These are phyloP conservation scores for Yamadazyma buinensis DNA, from an alignment of 1,139 yeast species.

Conservation along the genomic window DNA sequence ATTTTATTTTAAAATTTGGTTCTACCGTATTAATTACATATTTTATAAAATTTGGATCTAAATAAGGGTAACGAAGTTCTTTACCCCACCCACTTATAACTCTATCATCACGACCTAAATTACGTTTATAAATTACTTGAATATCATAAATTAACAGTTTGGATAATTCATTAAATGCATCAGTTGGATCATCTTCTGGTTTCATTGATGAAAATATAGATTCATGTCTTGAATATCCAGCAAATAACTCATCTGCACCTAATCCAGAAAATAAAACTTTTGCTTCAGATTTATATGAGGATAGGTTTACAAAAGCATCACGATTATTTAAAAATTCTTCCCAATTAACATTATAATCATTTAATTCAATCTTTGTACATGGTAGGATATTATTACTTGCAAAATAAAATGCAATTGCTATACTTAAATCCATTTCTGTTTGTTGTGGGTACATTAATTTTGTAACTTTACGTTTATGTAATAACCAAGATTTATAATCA, in stretches of 20 bases:
- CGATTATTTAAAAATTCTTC: conserved; percentile 19
- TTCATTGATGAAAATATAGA: conserved; percentile 36
- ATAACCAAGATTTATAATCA: conserved; percentile 59
- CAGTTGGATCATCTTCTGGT: conserved; percentile 17
- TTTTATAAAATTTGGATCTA: conserved; percentile 60
- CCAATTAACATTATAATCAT: conserved; percentile 15
- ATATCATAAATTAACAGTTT: conserved; percentile 68
- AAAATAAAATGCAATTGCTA: conserved; percentile 91
- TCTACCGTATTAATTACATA: conserved; percentile 49
- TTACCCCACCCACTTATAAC: conserved; percentile 85
- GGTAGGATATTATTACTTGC: conserved; percentile 57
- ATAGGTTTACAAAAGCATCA: conserved; percentile 6
- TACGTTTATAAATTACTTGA: conserved; percentile 67
- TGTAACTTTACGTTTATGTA: conserved; percentile 49
- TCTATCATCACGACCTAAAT: conserved; percentile 87
- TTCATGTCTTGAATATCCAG: conserved; percentile 84
- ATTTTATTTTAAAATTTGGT: conserved; percentile 45
- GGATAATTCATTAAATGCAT: conserved; percentile 21
- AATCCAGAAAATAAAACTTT: conserved; percentile 83
- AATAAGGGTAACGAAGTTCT: conserved; percentile 85
- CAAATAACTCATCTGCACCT: conserved; percentile 97
- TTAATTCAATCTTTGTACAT: conserved; percentile 13
- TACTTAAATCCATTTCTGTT: conserved; percentile 93
- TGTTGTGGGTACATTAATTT: conserved; percentile 74
- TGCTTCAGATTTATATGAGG: conserved; percentile 45